Percentiles rank a stretch among this genome's conserved stretches.
These are phyloP conservation scores for Musa acuminata DNA, from an alignment of 176 grass and related monocot genomes.

Conservation along the genomic window DNA sequence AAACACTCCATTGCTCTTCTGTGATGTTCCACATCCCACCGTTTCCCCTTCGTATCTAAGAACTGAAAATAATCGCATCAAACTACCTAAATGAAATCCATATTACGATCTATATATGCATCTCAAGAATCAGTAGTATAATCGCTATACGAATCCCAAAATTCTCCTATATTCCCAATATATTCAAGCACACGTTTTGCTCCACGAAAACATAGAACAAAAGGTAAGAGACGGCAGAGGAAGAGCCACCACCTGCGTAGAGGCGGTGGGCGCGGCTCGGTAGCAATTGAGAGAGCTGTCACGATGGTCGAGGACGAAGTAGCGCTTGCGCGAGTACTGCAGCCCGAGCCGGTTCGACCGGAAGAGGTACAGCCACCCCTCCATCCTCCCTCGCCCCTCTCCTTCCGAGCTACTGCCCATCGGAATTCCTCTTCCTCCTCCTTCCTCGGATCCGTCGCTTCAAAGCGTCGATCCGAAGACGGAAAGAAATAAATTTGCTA, in stretches of 20 bases:
- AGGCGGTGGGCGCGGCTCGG: neutral
- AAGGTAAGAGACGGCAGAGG: too few species aligned
- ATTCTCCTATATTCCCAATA: neutral
- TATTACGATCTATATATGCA: too few species aligned
- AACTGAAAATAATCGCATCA: neutral
- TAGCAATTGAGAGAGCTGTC: neutral
- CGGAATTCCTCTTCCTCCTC: too few species aligned
- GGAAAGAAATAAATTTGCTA: neutral
- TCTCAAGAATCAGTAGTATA: neutral
- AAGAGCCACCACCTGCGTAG: neutral
- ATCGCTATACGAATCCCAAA: neutral
- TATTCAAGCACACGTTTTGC: neutral
- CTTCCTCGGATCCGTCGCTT: neutral
- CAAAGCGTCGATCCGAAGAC: neutral
- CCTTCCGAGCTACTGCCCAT: neutral
- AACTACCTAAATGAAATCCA: too few species aligned
- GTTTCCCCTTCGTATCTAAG: neutral
- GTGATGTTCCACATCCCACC: neutral
- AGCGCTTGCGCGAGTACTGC: slow-evolving; percentile 10
- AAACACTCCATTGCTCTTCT: too few species aligned
- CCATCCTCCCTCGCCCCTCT: neutral
- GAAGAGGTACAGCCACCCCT: slow-evolving; percentile 8
- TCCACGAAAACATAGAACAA: neutral
- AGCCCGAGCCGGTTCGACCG: neutral
- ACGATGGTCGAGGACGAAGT: neutral